Evolutionary conservation across 306 rosid species (phyloP).

Genomic region (Pyrus betulifolia): DNA sequence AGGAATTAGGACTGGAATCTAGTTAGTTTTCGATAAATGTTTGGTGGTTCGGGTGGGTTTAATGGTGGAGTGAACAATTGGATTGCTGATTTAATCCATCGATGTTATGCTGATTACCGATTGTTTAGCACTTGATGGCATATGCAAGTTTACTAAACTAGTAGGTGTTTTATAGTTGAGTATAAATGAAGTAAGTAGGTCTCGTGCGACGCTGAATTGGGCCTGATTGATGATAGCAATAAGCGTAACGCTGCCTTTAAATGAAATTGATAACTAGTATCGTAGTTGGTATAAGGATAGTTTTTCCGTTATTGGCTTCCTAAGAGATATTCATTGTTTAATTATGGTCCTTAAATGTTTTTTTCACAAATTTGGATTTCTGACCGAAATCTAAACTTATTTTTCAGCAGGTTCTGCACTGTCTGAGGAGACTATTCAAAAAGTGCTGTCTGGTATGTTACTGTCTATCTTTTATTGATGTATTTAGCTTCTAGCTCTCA

Average conservation of each 20-base stretch:
- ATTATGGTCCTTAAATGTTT: background rate
- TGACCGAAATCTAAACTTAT: conserved; percentile 11
- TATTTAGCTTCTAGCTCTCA: background rate
- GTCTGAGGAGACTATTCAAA: conserved; percentile 58
- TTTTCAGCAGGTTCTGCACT: conserved; percentile 46
- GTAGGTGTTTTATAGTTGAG: background rate
- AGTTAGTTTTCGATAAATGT: background rate
- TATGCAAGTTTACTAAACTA: background rate
- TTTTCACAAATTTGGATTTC: background rate
- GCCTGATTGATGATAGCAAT: background rate
- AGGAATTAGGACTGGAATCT: too few relatives aligned
- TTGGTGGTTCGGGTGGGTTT: background rate
- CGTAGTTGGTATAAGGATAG: too few relatives aligned
- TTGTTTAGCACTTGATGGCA: background rate
- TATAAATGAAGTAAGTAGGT: background rate
- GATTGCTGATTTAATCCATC: background rate
- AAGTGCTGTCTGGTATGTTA: conserved; percentile 52
- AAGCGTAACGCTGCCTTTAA: background rate
- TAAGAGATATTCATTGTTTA: background rate
- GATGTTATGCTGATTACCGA: background rate
- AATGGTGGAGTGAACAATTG: background rate
- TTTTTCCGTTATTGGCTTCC: background rate
- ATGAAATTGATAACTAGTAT: background rate
- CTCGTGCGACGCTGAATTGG: background rate
- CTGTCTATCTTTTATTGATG: background rate